A percentile compares a stretch with the other conserved stretches of the same genome.
Evolutionary conservation across 371 early-diverging fungal genomes (phyloP).

Genomic region (Chytridium lagenaria): DNA sequence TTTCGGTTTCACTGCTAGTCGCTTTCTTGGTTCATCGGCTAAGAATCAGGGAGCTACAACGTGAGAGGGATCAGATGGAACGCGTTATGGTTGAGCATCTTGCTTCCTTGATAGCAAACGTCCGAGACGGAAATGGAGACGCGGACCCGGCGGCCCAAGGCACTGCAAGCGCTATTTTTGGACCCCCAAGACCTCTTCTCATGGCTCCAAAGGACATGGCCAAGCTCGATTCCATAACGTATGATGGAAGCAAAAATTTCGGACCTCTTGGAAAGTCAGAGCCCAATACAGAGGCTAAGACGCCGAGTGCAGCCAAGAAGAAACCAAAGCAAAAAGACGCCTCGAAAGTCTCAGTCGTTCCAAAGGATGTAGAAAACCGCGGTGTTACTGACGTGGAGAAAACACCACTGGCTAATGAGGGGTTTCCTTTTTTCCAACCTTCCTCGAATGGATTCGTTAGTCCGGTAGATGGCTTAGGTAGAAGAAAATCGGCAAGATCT

Average conservation of each 20-base stretch:
- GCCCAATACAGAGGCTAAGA: not conserved
- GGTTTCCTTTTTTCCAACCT: no score
- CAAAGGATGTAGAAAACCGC: no score
- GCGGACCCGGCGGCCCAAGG: not conserved
- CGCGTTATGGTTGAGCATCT: not conserved
- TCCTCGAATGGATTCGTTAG: no score
- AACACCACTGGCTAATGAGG: no score
- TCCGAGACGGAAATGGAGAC: not conserved
- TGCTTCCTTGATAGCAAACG: not conserved
- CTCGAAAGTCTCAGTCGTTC: no score
- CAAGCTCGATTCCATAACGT: not conserved
- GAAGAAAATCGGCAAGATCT: no score
- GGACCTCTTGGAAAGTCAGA: not conserved
- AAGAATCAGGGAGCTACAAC: not conserved
- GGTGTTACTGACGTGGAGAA: no score
- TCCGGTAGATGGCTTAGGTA: no score
- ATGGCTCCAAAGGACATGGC: constrained; percentile 14
- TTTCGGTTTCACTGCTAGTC: constrained; percentile 9
- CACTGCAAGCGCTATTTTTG: not conserved
- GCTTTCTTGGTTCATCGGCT: constrained; percentile 12
- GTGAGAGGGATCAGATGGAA: constrained; percentile 4
- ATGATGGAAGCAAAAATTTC: not conserved
- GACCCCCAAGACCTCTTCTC: not conserved
- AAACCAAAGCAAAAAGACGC: no score
- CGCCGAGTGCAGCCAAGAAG: no score